Percentiles rank a stretch among this genome's conserved stretches.
Conservation (phyloP, 441 rosid genomes). For the Breynia disticha region DNA sequence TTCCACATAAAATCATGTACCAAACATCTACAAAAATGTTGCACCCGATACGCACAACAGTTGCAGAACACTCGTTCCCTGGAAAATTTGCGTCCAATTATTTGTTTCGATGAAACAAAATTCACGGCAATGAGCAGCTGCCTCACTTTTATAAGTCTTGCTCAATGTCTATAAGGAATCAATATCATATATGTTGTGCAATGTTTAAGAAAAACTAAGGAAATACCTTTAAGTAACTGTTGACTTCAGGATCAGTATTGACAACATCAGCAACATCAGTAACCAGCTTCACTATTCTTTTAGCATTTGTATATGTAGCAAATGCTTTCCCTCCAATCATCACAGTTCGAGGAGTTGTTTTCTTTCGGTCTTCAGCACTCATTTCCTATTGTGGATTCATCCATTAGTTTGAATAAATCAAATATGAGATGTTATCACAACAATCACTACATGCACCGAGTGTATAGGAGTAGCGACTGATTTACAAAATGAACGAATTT, state of each 20-base stretch:
- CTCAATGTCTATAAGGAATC: no score
- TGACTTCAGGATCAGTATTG: constrained; percentile 90
- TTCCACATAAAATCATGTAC: no score
- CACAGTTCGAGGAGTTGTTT: constrained; percentile 72
- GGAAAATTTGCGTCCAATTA: no score
- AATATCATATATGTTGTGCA: not conserved
- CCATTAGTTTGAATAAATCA: not conserved
- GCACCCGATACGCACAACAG: no score
- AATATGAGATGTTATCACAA: not conserved
- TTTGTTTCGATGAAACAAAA: no score
- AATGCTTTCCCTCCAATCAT: constrained; percentile 99
- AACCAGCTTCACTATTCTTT: constrained; percentile 91
- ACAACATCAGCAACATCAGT: constrained; percentile 89
- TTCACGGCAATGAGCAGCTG: no score
- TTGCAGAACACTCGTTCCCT: no score
- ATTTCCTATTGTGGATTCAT: constrained; percentile 50
- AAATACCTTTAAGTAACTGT: constrained; percentile 72
- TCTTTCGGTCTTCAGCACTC: constrained; percentile 77
- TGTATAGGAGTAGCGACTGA: not conserved
- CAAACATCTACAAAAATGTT: no score
- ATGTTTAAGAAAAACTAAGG: not conserved
- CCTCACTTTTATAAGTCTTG: no score
- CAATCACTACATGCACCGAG: not conserved
- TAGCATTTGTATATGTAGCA: constrained; percentile 96
- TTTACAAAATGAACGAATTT: no score